Percentiles rank a stretch among this genome's conserved stretches.
phyloP scores from a whole-genome alignment of 257 asterid species.

The Fraxinus americana region DNA sequence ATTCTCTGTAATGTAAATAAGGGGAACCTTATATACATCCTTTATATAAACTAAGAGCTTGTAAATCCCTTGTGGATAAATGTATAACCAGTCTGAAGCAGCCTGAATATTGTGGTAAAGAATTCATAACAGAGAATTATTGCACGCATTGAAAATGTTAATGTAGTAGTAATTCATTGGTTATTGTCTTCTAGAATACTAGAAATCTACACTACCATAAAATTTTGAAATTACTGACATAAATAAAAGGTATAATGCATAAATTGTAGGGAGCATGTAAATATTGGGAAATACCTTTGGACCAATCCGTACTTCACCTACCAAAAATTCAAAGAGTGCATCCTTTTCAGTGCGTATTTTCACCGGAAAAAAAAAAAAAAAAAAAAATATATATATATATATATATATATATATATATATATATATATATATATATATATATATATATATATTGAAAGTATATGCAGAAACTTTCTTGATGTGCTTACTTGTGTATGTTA shows the following conservation, averaged over 20 bases:
- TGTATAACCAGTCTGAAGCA: conserved; percentile 1
- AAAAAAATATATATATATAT: too few species aligned
- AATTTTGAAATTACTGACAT: not conserved
- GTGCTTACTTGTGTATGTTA: conserved; percentile 19
- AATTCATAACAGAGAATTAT: not conserved
- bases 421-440: too few species aligned
- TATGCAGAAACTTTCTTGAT: not conserved
- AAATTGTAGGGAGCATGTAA: not conserved
- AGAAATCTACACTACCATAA: not conserved
- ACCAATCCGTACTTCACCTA: conserved; percentile 22
- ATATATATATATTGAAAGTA: not conserved
- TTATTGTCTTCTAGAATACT: not conserved
- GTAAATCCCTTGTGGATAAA: conserved; percentile 9
- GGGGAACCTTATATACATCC: not conserved
- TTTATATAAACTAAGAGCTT: conserved; percentile 5
- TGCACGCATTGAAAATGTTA: not conserved
- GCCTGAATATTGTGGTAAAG: not conserved
- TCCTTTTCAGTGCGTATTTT: not conserved
- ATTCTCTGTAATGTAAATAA: conserved; percentile 12
- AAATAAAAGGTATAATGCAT: not conserved
- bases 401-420: too few species aligned
- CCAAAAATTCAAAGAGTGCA: not conserved
- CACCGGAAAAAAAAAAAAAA: not conserved
- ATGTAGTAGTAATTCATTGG: not conserved
- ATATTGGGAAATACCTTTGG: conserved; percentile 9